Evolutionary conservation across 2,329 filamentous ascomycete genomes (phyloP).

Genomic region (Nakataea oryzae): DNA sequence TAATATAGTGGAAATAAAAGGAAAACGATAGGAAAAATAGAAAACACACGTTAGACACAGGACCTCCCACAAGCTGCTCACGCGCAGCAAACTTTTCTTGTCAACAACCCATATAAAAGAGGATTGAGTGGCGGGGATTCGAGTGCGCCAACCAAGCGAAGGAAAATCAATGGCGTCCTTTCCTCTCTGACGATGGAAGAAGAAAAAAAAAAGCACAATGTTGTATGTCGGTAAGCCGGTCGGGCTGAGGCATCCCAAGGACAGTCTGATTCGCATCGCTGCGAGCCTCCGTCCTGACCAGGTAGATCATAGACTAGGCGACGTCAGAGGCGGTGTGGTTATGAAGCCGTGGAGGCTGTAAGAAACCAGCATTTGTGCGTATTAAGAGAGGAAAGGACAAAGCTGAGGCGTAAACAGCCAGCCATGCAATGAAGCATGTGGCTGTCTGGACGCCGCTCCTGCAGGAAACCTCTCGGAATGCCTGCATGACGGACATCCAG

Average conservation of each 20-base stretch:
- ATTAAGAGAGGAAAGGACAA: not conserved
- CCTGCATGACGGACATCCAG: too few relatives aligned
- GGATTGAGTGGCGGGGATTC: too few relatives aligned
- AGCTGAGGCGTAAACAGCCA: not conserved
- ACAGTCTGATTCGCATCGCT: not conserved
- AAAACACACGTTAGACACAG: not conserved
- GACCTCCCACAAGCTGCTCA: not conserved
- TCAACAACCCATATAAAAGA: too few relatives aligned
- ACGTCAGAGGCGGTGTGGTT: too few relatives aligned
- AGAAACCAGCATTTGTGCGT: not conserved
- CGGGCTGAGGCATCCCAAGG: not conserved
- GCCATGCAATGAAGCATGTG: too few relatives aligned
- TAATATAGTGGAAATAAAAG: not conserved
- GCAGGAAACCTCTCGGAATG: too few relatives aligned
- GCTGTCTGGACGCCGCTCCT: too few relatives aligned
- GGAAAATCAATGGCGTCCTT: not conserved
- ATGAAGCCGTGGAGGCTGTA: not conserved
- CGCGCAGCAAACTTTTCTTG: not conserved
- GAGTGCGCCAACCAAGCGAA: not conserved
- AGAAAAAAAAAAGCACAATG: too few relatives aligned
- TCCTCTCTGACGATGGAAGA: not conserved
- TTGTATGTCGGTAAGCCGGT: not conserved
- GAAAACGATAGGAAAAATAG: not conserved
- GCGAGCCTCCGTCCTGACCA: too few relatives aligned
- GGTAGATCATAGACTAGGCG: too few relatives aligned